Evolutionary conservation across 768 basidiomycete species (phyloP), one percentile per base, ranked within the genome.

Genomic region (Tulasnella calospora): DNA sequence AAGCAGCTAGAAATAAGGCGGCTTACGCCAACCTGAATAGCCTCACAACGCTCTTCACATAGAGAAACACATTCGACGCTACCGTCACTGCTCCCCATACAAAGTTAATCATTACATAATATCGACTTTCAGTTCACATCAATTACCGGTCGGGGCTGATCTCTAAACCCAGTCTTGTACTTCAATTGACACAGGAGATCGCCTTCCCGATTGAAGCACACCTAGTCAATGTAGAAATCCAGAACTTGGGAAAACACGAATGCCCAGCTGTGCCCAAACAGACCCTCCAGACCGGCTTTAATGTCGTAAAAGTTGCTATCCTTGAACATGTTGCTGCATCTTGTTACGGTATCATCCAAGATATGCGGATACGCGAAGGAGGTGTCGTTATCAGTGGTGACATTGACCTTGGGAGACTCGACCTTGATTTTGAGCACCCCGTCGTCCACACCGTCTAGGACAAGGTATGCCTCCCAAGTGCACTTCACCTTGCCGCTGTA

Each of bases 151-250:
- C n/a, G n/a, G n/a, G n/a, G n/a, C n/a, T n/a, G n/a, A n/a, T n/a
- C n/a, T n/a, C n/a, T n/a, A n/a, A n/a, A n/a, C n/a, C n/a, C n/a
- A n/a, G n/a, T 51, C 76, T 77, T 71, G 44, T 77, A 77, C 55
- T 67, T 77, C 57, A 77, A 27, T 30, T 77, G 55, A 21, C 55
- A 23, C 23, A 71, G 8, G 61, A 77, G 76, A 44, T 77, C 76
- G 12, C 69, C 76, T 17, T 77, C 76, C 15, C 35, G 19, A 35
- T 77, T 77, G 44, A 77, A 77, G 55, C 67, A 55, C 17, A 41
- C 76, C 30, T 33, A 1, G 55, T 77, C 55, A 33, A 77, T 77
- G 33, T 38, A 77, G 67, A 77, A 77, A 15, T 35, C 41, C 36
- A 41, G 36, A 23, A 35, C 76, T 38, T 67, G 55, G 0, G 76